Evolutionary conservation across 2,329 filamentous ascomycete genomes (phyloP).

Genomic region (Karstenula rhodostoma): DNA sequence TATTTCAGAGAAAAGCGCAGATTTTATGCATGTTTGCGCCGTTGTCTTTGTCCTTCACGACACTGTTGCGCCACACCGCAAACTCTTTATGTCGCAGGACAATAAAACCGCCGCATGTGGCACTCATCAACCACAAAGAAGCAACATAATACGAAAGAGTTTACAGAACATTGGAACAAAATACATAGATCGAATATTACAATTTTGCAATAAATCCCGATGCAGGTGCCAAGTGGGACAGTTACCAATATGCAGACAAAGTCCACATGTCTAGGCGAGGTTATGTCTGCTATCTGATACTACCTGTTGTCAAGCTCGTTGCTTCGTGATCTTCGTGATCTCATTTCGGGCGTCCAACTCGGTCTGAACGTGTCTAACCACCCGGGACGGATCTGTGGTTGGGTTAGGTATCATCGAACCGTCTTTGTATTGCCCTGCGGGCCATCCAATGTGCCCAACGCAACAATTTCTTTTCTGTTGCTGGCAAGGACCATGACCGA

Average conservation of each 20-base stretch:
- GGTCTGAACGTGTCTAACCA: background rate
- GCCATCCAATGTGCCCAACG: background rate
- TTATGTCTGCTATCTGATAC: background rate
- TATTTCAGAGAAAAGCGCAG: background rate
- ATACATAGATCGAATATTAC: background rate
- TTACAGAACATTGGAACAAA: background rate
- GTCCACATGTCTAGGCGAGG: background rate
- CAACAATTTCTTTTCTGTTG: slow-evolving; percentile 1
- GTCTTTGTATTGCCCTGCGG: background rate
- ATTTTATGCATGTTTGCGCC: background rate
- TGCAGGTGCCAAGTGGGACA: too few species aligned
- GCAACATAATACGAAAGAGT: background rate
- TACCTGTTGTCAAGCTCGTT: background rate
- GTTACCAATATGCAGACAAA: too few species aligned
- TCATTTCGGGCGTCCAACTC: background rate
- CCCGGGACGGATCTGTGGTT: background rate
- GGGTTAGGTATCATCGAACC: background rate
- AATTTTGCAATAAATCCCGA: background rate
- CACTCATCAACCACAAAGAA: background rate
- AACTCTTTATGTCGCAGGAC: background rate
- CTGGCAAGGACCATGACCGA: background rate
- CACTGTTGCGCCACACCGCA: background rate
- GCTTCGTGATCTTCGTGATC: background rate
- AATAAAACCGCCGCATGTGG: background rate
- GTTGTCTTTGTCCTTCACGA: slow-evolving; percentile 4